Percentiles rank a stretch among this genome's conserved stretches.
Conservation (phyloP, 2,329 filamentous ascomycete genomes). For the Dactylellina haptotyla region DNA sequence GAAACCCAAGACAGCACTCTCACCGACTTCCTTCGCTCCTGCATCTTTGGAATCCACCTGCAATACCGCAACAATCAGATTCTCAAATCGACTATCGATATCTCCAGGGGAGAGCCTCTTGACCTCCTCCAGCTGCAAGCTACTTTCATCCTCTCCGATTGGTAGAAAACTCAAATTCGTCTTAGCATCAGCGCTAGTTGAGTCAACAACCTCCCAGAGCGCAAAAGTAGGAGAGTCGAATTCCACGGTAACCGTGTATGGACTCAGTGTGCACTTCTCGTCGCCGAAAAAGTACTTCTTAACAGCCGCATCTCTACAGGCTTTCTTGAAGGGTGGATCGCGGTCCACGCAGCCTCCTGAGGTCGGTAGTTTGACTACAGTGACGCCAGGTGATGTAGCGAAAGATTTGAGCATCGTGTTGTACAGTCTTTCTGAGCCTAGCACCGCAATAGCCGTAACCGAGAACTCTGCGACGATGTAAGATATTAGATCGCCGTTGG, state of each 20-base stretch:
- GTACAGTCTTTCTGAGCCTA: slow-evolving; percentile 81
- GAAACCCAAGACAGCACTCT: slow-evolving; percentile 88
- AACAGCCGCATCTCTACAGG: slow-evolving; percentile 78
- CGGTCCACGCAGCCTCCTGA: slow-evolving; percentile 85
- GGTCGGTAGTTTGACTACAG: slow-evolving; percentile 80
- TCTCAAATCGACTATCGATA: slow-evolving; percentile 70
- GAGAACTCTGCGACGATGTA: slow-evolving; percentile 78
- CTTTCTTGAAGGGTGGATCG: slow-evolving; percentile 77
- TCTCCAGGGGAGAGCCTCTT: slow-evolving; percentile 65
- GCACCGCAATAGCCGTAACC: slow-evolving; percentile 74
- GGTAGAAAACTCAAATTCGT: slow-evolving; percentile 59
- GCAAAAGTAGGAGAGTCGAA: slow-evolving; percentile 77
- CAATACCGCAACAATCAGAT: slow-evolving; percentile 86
- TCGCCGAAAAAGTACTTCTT: slow-evolving; percentile 96
- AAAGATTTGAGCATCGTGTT: slow-evolving; percentile 74
- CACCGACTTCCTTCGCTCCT: slow-evolving; percentile 75
- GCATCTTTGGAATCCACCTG: slow-evolving; percentile 75
- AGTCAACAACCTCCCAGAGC: slow-evolving; percentile 70
- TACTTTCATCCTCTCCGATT: slow-evolving; percentile 63
- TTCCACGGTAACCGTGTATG: slow-evolving; percentile 84
- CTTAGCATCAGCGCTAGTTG: slow-evolving; percentile 58
- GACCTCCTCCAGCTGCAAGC: slow-evolving; percentile 66
- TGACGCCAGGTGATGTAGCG: slow-evolving; percentile 72
- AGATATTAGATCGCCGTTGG: slow-evolving; percentile 77
- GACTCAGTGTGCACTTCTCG: slow-evolving; percentile 78